phyloP scores from a whole-genome alignment of 2,329 filamentous ascomycete genomes.

The Scedosporium aurantiacum region DNA sequence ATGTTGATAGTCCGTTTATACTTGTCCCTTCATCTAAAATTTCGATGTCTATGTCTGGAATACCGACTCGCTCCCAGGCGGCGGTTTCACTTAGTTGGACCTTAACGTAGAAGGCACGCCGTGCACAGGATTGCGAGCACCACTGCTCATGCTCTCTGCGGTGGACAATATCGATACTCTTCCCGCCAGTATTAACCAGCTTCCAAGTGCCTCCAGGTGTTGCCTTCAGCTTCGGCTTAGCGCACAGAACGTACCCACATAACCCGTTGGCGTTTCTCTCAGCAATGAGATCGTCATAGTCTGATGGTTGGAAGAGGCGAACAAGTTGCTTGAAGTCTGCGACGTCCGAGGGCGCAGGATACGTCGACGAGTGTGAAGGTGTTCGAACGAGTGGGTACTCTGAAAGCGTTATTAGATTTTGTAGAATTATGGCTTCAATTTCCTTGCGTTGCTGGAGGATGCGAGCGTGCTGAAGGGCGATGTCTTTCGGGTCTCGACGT shows the following conservation, averaged over 20 bases:
- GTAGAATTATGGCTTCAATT: conserved; percentile 62
- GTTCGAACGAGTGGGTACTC: conserved; percentile 35
- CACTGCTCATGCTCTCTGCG: conserved; percentile 69
- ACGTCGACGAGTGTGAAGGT: conserved; percentile 28
- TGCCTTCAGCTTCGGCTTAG: conserved; percentile 46
- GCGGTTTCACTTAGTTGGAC: conserved; percentile 80
- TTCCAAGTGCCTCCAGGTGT: conserved; percentile 54
- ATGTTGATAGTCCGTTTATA: conserved; percentile 30
- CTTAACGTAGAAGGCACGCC: conserved; percentile 71
- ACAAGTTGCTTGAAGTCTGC: conserved; percentile 55
- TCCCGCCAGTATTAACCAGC: conserved; percentile 41
- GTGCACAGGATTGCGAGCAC: conserved; percentile 73
- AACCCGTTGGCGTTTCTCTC: conserved; percentile 76
- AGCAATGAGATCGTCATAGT: conserved; percentile 80
- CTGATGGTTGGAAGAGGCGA: conserved; percentile 66
- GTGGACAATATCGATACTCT: conserved; percentile 56
- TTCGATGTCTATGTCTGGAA: conserved; percentile 45
- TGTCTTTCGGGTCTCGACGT: conserved; percentile 34
- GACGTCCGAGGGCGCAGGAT: conserved; percentile 47
- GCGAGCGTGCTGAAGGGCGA: conserved; percentile 72
- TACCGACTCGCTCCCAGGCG: conserved; percentile 66
- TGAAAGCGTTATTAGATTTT: conserved; percentile 60
- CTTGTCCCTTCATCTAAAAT: conserved; percentile 56
- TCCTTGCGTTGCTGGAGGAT: conserved; percentile 75
- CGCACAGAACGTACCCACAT: conserved; percentile 79